These are phyloP conservation scores for Beverwykella pulmonaria DNA, from an alignment of 495 filamentous ascomycete species.

Conservation along the genomic window DNA sequence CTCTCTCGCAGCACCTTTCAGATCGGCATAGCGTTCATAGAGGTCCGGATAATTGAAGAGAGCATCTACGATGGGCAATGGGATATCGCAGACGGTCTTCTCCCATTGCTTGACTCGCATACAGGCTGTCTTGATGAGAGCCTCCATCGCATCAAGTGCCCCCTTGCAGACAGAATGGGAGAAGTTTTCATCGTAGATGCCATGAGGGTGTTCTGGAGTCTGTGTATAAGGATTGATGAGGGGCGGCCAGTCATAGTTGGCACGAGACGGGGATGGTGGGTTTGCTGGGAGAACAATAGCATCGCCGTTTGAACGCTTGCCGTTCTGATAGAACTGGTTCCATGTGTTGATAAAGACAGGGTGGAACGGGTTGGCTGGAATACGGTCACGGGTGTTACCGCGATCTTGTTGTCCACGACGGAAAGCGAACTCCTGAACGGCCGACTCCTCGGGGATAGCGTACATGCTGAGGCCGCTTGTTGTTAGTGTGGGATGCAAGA, in stretches of 20 bases:
- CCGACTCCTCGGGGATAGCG: background rate
- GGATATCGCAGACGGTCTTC: background rate
- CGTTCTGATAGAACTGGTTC: background rate
- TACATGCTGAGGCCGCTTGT: background rate
- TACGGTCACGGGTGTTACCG: background rate
- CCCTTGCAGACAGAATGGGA: background rate
- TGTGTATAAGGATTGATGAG: conserved; percentile 9
- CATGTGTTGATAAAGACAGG: background rate
- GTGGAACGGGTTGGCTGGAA: conserved; percentile 5
- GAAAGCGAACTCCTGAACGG: conserved; percentile 5
- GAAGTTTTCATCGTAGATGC: background rate
- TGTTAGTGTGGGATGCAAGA: background rate
- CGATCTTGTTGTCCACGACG: conserved; percentile 5
- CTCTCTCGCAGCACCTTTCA: background rate
- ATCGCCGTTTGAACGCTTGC: background rate
- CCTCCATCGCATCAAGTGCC: background rate
- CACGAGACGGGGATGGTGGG: background rate
- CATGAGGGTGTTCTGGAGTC: conserved; percentile 6
- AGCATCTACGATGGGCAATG: background rate
- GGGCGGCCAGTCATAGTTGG: background rate
- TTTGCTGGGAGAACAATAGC: background rate
- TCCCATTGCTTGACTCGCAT: background rate
- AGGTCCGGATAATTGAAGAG: background rate
- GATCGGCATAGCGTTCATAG: background rate
- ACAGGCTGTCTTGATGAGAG: background rate